Conservation (phyloP, 257 asterid species). For the Rehmannia glutinosa region DNA sequence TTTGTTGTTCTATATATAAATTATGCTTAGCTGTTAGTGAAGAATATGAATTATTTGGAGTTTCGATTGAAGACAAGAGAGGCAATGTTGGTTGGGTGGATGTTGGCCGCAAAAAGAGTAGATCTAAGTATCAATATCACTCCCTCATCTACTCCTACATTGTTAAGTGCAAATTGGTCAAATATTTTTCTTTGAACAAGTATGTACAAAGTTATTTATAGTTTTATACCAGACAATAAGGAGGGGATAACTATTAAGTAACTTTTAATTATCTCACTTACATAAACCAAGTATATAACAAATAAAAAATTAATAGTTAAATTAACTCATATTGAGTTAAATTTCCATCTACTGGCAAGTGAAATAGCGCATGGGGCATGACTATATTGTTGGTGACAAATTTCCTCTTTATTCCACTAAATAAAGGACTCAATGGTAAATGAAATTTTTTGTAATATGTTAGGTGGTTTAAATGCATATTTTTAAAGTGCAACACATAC, state of each 20-base stretch:
- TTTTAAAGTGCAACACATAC: too few relatives aligned
- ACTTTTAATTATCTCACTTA: not conserved
- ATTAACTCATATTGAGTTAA: not conserved
- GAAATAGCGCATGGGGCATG: not conserved
- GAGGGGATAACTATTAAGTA: not conserved
- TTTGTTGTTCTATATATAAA: not conserved
- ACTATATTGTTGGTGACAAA: not conserved
- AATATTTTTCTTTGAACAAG: not conserved
- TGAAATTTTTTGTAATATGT: not conserved
- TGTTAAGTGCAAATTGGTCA: not conserved
- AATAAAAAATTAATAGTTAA: not conserved
- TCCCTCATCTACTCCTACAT: not conserved
- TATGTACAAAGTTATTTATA: too few relatives aligned
- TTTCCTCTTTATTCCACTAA: not conserved
- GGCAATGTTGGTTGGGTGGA: not conserved
- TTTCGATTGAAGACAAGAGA: not conserved
- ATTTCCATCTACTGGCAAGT: not conserved
- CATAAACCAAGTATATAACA: not conserved
- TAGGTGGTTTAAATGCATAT: too few relatives aligned
- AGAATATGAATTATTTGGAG: not conserved
- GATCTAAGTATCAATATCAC: not conserved
- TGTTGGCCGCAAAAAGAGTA: not conserved
- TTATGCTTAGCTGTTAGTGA: not conserved
- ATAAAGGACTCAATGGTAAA: not conserved
- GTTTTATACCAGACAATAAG: too few relatives aligned